Conservation (phyloP, 305 asterid species). For the Rubia peregrina region DNA sequence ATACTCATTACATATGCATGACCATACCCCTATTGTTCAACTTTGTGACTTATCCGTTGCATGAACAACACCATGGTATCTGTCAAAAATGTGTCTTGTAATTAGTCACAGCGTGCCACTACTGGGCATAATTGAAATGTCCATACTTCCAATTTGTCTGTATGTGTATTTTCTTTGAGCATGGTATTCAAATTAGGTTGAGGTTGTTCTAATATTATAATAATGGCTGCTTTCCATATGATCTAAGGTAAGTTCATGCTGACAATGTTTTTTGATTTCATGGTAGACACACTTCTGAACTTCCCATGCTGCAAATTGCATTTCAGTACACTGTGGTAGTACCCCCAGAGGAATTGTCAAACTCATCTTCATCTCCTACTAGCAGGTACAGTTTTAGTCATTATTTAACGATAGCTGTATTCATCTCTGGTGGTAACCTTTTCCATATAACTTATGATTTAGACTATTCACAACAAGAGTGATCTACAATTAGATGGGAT, state of each 20-base stretch:
- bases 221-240: background rate
- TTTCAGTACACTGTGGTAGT: slow-evolving; percentile 93
- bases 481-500: background rate
- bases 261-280: slow-evolving; percentile 10
- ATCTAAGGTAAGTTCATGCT: slow-evolving; percentile 1
- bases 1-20: background rate
- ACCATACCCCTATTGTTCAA: background rate
- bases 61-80: background rate
- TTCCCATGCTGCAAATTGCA: slow-evolving; percentile 87
- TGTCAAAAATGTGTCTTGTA: background rate
- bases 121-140: background rate
- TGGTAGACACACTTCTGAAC: slow-evolving; percentile 77
- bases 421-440: background rate
- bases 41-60: slow-evolving; percentile 5
- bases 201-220: background rate
- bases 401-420: background rate
- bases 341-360: slow-evolving; percentile 61
- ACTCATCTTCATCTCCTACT: slow-evolving; percentile 41
- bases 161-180: background rate
- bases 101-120: background rate
- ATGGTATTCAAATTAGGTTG: background rate
- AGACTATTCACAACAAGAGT: background rate
- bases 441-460: background rate
- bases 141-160: background rate
- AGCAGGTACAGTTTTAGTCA: slow-evolving; percentile 49